phyloP scores from a whole-genome alignment of 257 asterid species.

The Dorcoceras hygrometricum region DNA sequence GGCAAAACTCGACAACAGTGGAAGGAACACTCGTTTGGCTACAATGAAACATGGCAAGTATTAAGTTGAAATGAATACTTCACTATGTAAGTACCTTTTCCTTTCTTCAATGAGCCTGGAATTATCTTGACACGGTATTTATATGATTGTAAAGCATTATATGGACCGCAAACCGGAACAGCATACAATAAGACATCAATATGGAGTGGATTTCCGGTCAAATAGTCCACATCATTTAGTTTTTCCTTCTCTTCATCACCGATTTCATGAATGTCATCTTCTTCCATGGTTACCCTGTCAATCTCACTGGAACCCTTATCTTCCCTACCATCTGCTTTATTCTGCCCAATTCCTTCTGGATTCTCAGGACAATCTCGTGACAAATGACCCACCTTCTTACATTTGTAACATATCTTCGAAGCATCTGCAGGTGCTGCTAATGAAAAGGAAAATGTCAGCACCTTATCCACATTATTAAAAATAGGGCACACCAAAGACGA shows the following conservation, averaged over 20 bases:
- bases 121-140: slow-evolving; percentile 90
- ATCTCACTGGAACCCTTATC: slow-evolving; percentile 33
- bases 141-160: slow-evolving; percentile 79
- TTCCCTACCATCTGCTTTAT: slow-evolving; percentile 32
- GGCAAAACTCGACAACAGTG: not conserved
- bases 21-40: not conserved
- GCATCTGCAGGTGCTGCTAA: slow-evolving; percentile 55
- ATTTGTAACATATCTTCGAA: slow-evolving; percentile 76
- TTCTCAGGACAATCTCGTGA: slow-evolving; percentile 86
- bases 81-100: slow-evolving; percentile 60
- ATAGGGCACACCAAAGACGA: not conserved
- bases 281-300: slow-evolving; percentile 86
- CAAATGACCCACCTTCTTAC: slow-evolving; percentile 80
- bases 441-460: slow-evolving; percentile 11
- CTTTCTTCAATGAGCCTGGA: slow-evolving; percentile 89
- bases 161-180: slow-evolving; percentile 91
- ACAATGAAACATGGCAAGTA: not conserved
- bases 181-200: slow-evolving; percentile 79
- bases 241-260: slow-evolving; percentile 95
- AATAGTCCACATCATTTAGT: slow-evolving; percentile 80
- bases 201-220: slow-evolving; percentile 84
- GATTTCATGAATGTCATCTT: slow-evolving; percentile 90
- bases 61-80: not conserved
- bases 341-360: slow-evolving; percentile 40
- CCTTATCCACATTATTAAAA: not conserved